Percentiles rank a stretch among this genome's conserved stretches.
Evolutionary conservation across 2,329 filamentous ascomycete species (phyloP).

Genomic region (Alternaria arbusti): DNA sequence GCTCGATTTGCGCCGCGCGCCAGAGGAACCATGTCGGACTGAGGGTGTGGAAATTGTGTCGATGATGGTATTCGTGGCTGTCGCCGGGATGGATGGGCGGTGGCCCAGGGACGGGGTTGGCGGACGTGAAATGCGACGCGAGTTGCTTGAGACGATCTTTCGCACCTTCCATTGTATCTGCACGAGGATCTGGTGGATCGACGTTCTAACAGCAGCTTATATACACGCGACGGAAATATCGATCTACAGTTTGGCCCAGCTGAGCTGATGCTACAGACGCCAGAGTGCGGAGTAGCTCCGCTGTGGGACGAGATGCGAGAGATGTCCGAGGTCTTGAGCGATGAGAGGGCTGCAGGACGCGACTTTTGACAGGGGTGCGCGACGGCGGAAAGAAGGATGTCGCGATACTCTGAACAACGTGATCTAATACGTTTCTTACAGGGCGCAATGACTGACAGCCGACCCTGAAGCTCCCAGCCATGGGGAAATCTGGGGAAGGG

Average conservation of each 20-base stretch:
- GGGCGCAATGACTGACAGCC: background rate
- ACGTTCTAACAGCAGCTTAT: background rate
- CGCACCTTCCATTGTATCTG: slow-evolving; percentile 16
- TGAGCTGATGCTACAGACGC: slow-evolving; percentile 15
- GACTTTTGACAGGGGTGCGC: background rate
- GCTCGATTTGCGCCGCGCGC: slow-evolving; percentile 86
- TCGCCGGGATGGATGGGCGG: slow-evolving; percentile 48
- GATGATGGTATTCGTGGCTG: slow-evolving; percentile 52
- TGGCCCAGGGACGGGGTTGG: slow-evolving; percentile 35
- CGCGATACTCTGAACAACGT: background rate
- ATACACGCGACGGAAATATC: slow-evolving; percentile 2
- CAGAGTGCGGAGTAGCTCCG: slow-evolving; percentile 25
- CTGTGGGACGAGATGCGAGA: slow-evolving; percentile 4
- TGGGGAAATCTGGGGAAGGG: slow-evolving; percentile 28
- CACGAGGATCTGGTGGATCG: background rate
- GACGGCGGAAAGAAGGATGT: background rate
- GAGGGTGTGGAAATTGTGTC: slow-evolving; percentile 74
- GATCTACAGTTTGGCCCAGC: slow-evolving; percentile 9
- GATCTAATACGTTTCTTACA: background rate
- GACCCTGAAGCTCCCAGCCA: background rate
- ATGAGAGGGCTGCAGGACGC: background rate
- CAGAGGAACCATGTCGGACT: slow-evolving; percentile 88
- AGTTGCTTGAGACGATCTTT: slow-evolving; percentile 45
- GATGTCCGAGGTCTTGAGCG: background rate
- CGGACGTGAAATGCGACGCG: slow-evolving; percentile 46